Percentiles rank a stretch among this genome's conserved stretches.
phyloP scores from a whole-genome alignment of 345 rosid genomes.

The Rhizophora apiculata region DNA sequence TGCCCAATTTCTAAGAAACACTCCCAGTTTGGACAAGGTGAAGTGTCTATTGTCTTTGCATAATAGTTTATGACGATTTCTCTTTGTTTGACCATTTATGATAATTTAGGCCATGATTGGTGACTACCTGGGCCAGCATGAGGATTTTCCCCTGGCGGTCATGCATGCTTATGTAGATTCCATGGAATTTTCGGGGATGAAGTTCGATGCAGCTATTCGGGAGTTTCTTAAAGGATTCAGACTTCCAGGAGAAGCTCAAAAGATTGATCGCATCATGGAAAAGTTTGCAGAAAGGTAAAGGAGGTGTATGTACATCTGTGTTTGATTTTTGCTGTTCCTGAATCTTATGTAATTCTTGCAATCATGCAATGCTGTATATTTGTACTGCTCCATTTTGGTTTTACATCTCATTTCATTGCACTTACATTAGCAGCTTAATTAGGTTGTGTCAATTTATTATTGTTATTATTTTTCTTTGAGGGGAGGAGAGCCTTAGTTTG shows the following conservation, averaged over 20 bases:
- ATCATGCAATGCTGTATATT: too few species aligned
- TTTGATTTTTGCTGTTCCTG: too few species aligned
- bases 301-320: too few species aligned
- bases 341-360: too few species aligned
- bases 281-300: conserved; percentile 96
- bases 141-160: conserved; percentile 95
- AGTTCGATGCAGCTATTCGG: conserved; percentile 84
- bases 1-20: conserved; percentile 81
- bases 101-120: conserved; percentile 85
- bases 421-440: too few species aligned
- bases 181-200: conserved; percentile 79
- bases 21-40: conserved; percentile 81
- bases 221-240: conserved; percentile 91
- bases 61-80: conserved; percentile 20
- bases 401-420: too few species aligned
- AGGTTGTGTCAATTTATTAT: too few species aligned
- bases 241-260: conserved; percentile 99
- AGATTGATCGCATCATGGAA: conserved; percentile 98
- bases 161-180: conserved; percentile 98
- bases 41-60: conserved; percentile 14
- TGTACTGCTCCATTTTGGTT: too few species aligned
- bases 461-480: too few species aligned
- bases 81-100: conserved; percentile 32
- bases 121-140: conserved; percentile 95
- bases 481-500: too few species aligned